Evolutionary conservation across 306 rosid genomes (phyloP), one percentile per base, ranked within the genome.

Genomic region (Erythrophleum fordii): DNA sequence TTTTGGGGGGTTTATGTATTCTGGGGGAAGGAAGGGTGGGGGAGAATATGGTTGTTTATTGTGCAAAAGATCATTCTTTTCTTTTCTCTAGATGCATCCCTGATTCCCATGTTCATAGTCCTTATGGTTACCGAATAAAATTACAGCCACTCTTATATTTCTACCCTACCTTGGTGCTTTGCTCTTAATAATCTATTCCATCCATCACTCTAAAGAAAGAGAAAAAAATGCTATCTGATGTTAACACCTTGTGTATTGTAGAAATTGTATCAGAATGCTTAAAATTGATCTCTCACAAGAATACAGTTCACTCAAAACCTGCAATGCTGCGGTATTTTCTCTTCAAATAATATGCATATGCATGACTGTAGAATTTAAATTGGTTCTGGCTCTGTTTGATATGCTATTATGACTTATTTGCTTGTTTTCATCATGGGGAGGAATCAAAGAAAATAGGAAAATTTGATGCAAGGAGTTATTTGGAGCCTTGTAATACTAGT

Each of bases 401-500:
- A 52, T 72, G 65, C 45, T 52, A 52, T 72, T 53, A 72, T 52
- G 62, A 22, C 11, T 55, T 55, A 55, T 22, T 1, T 29, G 42
- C 16, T 48, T 29, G 62, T n/a, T 29, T 51, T 72, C 60, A 49
- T 41, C 4, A 2, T 51, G 39, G 45, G 8, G 23, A 29, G 28
- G 11, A 46, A 29, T 48, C 7, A 52, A 72, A 51, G 12, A 39
- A 18, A 12, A 11, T 56, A 59, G 66, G 49, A 2, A 66, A 29
- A 56, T 17, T n/a, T 51, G 68, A 44, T 56, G 78, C 23, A 22
- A 3, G 51, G 44, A 72, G 41, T 74, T 74, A 74, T 56, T 49
- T 49, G 55, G 22, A 49, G 22, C 8, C 20, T 17, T 16, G 55
- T 6, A 16, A 49, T 16, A 1, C 22, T 49, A 4, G 22, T 49